Evolutionary conservation across 2,329 filamentous ascomycete genomes (phyloP).

Genomic region (Colletotrichum sp.): DNA sequence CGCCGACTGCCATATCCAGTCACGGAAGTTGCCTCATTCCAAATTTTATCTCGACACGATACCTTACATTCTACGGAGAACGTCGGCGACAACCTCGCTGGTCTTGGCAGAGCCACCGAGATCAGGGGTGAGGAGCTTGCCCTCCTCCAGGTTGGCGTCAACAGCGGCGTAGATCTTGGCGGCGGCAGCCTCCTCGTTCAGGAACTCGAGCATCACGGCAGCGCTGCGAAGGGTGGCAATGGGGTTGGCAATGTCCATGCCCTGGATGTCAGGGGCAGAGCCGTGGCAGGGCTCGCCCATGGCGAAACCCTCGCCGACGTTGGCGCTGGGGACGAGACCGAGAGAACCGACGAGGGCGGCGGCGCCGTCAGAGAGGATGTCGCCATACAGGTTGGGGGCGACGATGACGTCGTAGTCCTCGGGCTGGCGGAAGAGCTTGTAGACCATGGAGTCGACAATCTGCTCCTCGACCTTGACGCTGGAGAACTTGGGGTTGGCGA

Average conservation of each 20-base stretch:
- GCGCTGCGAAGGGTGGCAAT: slow-evolving; percentile 93
- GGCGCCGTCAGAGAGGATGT: slow-evolving; percentile 94
- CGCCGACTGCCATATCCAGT: slow-evolving; percentile 15
- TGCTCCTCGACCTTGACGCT: slow-evolving; percentile 85
- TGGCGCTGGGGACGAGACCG: slow-evolving; percentile 91
- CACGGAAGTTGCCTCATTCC: neutral
- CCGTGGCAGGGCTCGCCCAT: slow-evolving; percentile 99
- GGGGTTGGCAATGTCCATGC: slow-evolving; percentile 91
- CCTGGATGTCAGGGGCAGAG: slow-evolving; percentile 93
- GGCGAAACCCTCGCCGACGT: slow-evolving; percentile 92
- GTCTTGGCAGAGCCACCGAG: slow-evolving; percentile 88
- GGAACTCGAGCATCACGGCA: slow-evolving; percentile 95
- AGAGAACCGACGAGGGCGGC: slow-evolving; percentile 87
- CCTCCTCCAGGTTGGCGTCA: slow-evolving; percentile 87
- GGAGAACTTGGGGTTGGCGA: slow-evolving; percentile 69
- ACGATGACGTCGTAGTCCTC: slow-evolving; percentile 97
- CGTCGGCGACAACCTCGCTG: slow-evolving; percentile 84
- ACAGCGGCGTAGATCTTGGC: slow-evolving; percentile 91
- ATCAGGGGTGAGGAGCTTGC: slow-evolving; percentile 83
- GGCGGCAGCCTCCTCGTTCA: slow-evolving; percentile 85
- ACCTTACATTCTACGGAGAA: slow-evolving; percentile 78
- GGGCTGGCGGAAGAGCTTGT: slow-evolving; percentile 98
- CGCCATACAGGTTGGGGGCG: slow-evolving; percentile 95
- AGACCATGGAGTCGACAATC: slow-evolving; percentile 99
- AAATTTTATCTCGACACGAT: neutral